phyloP scores from a whole-genome alignment of 306 rosid species.

The Ochetophila trinervis region DNA sequence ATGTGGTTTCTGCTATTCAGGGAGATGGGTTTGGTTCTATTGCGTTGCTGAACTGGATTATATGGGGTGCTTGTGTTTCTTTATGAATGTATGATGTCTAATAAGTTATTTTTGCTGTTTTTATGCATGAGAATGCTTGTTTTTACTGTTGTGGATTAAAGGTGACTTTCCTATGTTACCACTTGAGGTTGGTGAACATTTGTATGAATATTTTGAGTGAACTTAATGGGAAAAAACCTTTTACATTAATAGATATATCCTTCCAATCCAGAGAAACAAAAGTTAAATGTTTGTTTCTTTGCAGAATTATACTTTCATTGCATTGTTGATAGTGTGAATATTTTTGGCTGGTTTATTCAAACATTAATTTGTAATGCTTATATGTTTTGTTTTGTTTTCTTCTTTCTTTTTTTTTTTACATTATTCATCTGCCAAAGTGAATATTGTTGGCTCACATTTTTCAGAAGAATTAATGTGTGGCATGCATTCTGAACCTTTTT shows the following conservation, averaged over 20 bases:
- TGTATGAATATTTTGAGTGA: too few species aligned
- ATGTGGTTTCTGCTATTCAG: background rate
- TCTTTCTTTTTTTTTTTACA: background rate
- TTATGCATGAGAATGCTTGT: background rate
- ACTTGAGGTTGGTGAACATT: background rate
- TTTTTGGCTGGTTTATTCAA: background rate
- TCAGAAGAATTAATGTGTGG: too few species aligned
- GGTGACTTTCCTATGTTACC: background rate
- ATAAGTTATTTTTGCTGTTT: background rate
- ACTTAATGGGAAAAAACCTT: too few species aligned
- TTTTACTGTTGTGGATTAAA: background rate
- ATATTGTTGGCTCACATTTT: too few species aligned
- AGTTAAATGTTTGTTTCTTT: too few species aligned
- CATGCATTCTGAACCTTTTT: too few species aligned
- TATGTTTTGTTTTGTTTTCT: background rate
- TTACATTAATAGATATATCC: too few species aligned
- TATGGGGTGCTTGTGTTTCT: background rate
- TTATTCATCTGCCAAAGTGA: too few species aligned
- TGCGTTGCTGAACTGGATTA: background rate
- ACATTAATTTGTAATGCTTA: background rate
- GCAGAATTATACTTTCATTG: too few species aligned
- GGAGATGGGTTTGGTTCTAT: conserved; percentile 3
- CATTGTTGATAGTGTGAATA: too few species aligned
- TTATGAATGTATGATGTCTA: background rate
- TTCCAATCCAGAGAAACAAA: too few species aligned